Evolutionary conservation across 2,329 filamentous ascomycete genomes (phyloP), one percentile per base, ranked within the genome.

Genomic region (Ceratocystis albifundus): DNA sequence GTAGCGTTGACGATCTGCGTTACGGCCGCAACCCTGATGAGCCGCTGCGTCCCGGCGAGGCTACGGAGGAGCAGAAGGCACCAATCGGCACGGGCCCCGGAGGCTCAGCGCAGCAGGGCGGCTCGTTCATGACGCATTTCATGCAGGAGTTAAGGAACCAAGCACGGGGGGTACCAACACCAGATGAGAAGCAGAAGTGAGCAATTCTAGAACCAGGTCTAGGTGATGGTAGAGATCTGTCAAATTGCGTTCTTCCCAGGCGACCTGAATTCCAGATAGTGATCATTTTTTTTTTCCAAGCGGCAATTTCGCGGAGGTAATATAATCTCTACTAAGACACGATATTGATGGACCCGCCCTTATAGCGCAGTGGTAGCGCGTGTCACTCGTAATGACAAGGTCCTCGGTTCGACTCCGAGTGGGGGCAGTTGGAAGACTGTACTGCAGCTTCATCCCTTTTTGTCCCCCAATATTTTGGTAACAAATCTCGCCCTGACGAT

Each of bases 71-170:
- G 30, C 68, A 71, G 3, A 62, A 55, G 15, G 69, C 66, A 4
- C 70, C 70, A 5, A 62, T 70, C 0, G 2, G 53, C 75, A 0
- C 81, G 81, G 57, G 79, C 84, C 70, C 81, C 81, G 1, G 81
- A 79, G 25, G 75, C 74, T 36, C 32, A 36, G 0, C 72, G 74
- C 30, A 67, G 71, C 3, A 62, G 5, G 62, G 70, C 0, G 69
- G 70, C 6, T 70, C 70, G 2, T 83, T 83, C 67, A 48, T 80
- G 0, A 76, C 72, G 44, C 76, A 82, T 68, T 84, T 84, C 57
- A 22, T 78, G 45, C 75, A 81, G 8, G 81, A 84, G 72, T 65
- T 84, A 3, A 76, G 75, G 70, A 82, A 80, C 65, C 81, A 84
- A 70, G 72, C 76, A 8, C 62, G 62, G 6, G 66, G 66, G 44